Percentiles rank a stretch among this genome's conserved stretches.
Evolutionary conservation across 2,329 filamentous ascomycete genomes (phyloP).

Genomic region (Aspergillus felis): DNA sequence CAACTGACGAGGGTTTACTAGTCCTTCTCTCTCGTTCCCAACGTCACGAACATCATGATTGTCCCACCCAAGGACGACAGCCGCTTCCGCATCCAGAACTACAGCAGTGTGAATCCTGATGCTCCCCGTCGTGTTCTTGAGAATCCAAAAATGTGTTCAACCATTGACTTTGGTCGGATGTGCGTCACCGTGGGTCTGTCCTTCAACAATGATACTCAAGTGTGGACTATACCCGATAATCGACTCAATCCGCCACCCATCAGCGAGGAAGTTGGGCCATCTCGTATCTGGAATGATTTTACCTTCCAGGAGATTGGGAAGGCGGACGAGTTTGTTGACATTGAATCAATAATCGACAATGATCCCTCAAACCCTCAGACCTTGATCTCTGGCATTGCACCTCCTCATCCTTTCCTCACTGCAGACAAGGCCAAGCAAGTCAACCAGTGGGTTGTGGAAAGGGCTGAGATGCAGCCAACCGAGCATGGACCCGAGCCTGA

Average conservation of each 20-base stretch:
- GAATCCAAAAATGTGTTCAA: constrained; percentile 13
- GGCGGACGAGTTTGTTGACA: constrained; percentile 15
- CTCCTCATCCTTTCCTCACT: constrained; percentile 22
- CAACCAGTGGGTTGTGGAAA: constrained; percentile 26
- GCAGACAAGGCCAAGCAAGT: constrained; percentile 27
- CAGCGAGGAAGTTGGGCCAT: constrained; percentile 17
- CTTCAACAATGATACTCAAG: constrained; percentile 14
- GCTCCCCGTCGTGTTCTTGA: constrained; percentile 20
- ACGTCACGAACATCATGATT: constrained; percentile 18
- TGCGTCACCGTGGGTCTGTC: constrained; percentile 19
- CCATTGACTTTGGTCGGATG: constrained; percentile 17
- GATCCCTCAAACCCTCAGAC: constrained; percentile 2
- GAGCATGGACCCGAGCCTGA: neutral
- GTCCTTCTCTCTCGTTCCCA: constrained; percentile 16
- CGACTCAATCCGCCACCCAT: constrained; percentile 15
- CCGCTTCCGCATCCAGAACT: constrained; percentile 16
- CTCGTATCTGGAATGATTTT: constrained; percentile 30
- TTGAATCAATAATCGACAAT: constrained; percentile 14
- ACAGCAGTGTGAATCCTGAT: constrained; percentile 15
- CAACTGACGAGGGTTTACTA: constrained; percentile 7
- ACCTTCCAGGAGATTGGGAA: constrained; percentile 30
- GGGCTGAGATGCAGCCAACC: constrained; percentile 13
- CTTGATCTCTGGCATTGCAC: constrained; percentile 1
- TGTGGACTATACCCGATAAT: constrained; percentile 12
- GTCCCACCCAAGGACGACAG: constrained; percentile 1